Evolutionary conservation across 1,284 basidiomycete genomes (phyloP), one percentile per base, ranked within the genome.

Genomic region (Tilletia walkeri): DNA sequence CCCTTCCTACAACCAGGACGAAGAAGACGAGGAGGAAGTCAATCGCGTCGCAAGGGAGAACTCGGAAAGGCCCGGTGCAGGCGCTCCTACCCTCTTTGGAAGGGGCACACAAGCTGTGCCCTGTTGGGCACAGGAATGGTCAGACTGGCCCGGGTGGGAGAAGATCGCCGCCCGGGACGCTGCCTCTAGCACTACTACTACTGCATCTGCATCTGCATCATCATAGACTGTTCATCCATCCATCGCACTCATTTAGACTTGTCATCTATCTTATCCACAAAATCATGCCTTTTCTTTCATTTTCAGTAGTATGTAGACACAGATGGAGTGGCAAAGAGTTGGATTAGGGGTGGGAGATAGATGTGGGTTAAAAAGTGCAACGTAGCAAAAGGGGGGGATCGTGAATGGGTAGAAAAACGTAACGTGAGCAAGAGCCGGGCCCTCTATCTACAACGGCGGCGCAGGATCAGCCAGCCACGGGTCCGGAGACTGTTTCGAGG

Each of bases 401-500:
- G 2, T 30, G 24, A 30, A 30, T 30, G 24, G 24, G 24, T 30
- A 30, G 24, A 2, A 30, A 30, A 30, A 30, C 24, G 24, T 30
- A 30, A 30, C 1, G 2, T 30, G 24, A 30, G 24, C 24, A 30
- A 2, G 24, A 2, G 24, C 24, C 2, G 24, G 24, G 41, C 41
- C 14, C 41, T 45, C 41, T 24, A 38, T 65, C n/a, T 20, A 49
- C 38, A 36, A 4, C 9, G 20, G 54, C 18, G 34, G 38, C 18
- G 47, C 53, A 59, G 67, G 20, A 36, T 68, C 67, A 30, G 67
- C 47, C 14, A 54, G 24, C 67, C 67, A 54, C 38, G 67, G 47
- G n/a, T 68, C 49, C 20, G 49, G 49, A 18, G 41, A 59, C 67
- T 34, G 49, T 30, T n/a, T 30, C 24, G 24, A 30, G 24, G 24